Evolutionary conservation across 495 filamentous ascomycete species (phyloP).

Genomic region (Daldinia caldariorum): DNA sequence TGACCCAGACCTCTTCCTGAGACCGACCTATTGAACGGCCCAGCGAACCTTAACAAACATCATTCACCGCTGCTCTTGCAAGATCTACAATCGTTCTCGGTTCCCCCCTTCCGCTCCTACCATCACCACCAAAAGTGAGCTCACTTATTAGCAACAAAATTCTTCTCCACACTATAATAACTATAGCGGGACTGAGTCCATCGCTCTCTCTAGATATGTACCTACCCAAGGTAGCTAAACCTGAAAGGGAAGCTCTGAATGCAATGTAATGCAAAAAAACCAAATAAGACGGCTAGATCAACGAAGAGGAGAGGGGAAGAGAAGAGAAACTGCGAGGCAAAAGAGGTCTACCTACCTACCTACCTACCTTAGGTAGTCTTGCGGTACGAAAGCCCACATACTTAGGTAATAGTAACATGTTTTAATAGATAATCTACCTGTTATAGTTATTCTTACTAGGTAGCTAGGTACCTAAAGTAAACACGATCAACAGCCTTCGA

Average conservation of each 20-base stretch:
- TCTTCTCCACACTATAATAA: not conserved
- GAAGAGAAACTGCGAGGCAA: not conserved
- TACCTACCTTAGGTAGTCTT: too few species aligned
- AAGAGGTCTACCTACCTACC: not conserved
- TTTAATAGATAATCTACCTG: not conserved
- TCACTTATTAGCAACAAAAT: too few species aligned
- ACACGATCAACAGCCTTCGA: not conserved
- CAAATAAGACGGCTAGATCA: not conserved
- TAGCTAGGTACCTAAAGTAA: not conserved
- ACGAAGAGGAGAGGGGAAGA: too few species aligned
- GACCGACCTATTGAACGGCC: conserved; percentile 10
- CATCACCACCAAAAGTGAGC: not conserved
- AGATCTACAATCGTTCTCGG: conserved; percentile 19
- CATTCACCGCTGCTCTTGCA: conserved; percentile 35
- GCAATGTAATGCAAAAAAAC: too few species aligned
- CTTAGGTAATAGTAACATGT: not conserved
- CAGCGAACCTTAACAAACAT: conserved; percentile 1
- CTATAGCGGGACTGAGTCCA: conserved; percentile 2
- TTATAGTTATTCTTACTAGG: not conserved
- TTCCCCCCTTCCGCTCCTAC: conserved; percentile 1
- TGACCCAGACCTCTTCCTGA: conserved; percentile 1
- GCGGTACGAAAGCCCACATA: too few species aligned
- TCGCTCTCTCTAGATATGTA: too few species aligned
- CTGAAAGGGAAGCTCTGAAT: not conserved
- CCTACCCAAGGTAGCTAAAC: conserved; percentile 6